Evolutionary conservation across 2,329 filamentous ascomycete species (phyloP).

Genomic region (Escovopsis sp.): DNA sequence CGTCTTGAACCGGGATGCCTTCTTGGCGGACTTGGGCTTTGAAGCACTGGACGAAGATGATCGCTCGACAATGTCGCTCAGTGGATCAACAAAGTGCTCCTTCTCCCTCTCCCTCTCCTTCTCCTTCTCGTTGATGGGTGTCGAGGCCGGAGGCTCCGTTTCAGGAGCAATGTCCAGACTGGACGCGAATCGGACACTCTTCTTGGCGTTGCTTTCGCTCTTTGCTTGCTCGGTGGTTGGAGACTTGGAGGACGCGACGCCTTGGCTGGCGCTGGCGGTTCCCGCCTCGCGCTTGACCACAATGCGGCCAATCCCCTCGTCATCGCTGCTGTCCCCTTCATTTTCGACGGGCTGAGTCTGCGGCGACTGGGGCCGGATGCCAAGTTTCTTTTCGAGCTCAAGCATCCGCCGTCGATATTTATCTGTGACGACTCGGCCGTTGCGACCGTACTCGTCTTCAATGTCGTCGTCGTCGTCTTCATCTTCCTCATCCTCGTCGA

Average conservation of each 20-base stretch:
- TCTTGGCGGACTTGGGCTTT: slow-evolving; percentile 21
- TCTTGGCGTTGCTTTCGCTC: slow-evolving; percentile 28
- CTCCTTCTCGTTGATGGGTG: slow-evolving; percentile 7
- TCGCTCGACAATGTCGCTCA: slow-evolving; percentile 40
- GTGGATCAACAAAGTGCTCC: slow-evolving; percentile 27
- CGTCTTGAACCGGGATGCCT: slow-evolving; percentile 39
- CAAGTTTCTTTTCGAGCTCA: slow-evolving; percentile 64
- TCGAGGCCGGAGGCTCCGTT: slow-evolving; percentile 9
- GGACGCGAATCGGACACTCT: slow-evolving; percentile 70
- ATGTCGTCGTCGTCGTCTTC: slow-evolving; percentile 40
- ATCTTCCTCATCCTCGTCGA: slow-evolving; percentile 23
- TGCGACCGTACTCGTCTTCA: slow-evolving; percentile 67
- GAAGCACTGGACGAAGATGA: slow-evolving; percentile 12
- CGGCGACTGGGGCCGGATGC: slow-evolving; percentile 38
- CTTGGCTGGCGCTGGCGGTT: slow-evolving; percentile 9
- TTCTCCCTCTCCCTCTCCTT: slow-evolving; percentile 13
- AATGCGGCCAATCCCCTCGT: slow-evolving; percentile 43
- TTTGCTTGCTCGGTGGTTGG: slow-evolving; percentile 17
- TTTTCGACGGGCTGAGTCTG: slow-evolving; percentile 46
- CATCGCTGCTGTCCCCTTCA: slow-evolving; percentile 22
- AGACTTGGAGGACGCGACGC: slow-evolving; percentile 16
- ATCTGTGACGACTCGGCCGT: slow-evolving; percentile 49
- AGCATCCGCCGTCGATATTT: slow-evolving; percentile 74
- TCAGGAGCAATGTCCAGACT: slow-evolving; percentile 53
- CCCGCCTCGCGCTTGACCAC: slow-evolving; percentile 25